Conservation (phyloP, 768 basidiomycete genomes). For the Phanerochaete sordida region DNA sequence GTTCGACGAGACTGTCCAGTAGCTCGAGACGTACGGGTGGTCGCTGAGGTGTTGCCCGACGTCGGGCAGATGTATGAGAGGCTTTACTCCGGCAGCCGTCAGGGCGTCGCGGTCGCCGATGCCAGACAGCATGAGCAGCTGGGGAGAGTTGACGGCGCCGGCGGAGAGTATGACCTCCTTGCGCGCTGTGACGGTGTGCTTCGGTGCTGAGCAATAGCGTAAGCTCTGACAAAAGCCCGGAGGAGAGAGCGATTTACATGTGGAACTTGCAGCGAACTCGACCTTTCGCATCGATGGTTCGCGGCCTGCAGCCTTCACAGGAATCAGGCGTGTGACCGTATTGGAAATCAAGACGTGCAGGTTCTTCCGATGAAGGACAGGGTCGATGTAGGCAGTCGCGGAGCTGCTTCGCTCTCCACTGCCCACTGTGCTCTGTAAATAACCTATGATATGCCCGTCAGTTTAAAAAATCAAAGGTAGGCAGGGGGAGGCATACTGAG, state of each 20-base stretch:
- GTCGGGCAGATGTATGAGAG: constrained; percentile 32
- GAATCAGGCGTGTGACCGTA: constrained; percentile 6
- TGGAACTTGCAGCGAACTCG: background rate
- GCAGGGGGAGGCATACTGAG: background rate
- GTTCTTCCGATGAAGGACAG: constrained; percentile 6
- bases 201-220: too few species aligned
- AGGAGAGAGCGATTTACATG: too few species aligned
- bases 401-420: constrained; percentile 4
- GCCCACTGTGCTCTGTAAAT: constrained; percentile 9
- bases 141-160: constrained; percentile 18
- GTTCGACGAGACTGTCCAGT: constrained; percentile 1
- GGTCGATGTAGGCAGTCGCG: constrained; percentile 5
- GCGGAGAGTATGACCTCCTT: constrained; percentile 20
- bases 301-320: background rate
- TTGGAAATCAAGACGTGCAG: constrained; percentile 6
- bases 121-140: constrained; percentile 29
- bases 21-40: constrained; percentile 11
- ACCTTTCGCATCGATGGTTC: background rate
- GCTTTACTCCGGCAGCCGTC: constrained; percentile 23
- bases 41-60: constrained; percentile 29
- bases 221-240: too few species aligned
- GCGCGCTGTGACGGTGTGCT: background rate
- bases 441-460: constrained; percentile 17
- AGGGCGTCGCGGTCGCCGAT: constrained; percentile 32
- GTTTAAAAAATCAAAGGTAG: background rate